A percentile compares a stretch with the other conserved stretches of the same genome.
Evolutionary conservation across 108 stramenopile species (phyloP).

Genomic region (Schizochytrium sp.): DNA sequence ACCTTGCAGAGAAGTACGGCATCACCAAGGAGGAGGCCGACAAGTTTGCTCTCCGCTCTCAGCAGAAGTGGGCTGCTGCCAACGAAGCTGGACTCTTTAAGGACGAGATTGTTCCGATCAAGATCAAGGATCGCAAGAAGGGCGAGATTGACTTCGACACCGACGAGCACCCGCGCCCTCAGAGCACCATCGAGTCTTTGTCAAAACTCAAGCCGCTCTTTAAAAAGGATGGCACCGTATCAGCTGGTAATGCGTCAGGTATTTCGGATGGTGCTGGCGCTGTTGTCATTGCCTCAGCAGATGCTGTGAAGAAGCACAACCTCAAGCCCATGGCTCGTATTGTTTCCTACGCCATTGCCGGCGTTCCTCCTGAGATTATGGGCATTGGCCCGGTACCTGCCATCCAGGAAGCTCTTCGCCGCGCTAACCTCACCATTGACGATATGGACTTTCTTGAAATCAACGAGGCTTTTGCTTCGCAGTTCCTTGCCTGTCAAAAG

Average conservation of each 20-base stretch:
- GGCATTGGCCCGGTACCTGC: slow-evolving; percentile 95
- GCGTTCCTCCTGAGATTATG: slow-evolving; percentile 77
- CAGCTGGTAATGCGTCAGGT: slow-evolving; percentile 93
- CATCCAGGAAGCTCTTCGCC: slow-evolving; percentile 85
- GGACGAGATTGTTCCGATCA: slow-evolving; percentile 91
- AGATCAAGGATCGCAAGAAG: slow-evolving; percentile 89
- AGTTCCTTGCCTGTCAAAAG: slow-evolving; percentile 93
- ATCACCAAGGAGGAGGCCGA: slow-evolving; percentile 80
- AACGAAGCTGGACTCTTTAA: slow-evolving; percentile 82
- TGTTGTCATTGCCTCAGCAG: slow-evolving; percentile 89
- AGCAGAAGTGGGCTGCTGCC: slow-evolving; percentile 62
- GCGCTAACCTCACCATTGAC: slow-evolving; percentile 83
- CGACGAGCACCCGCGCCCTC: slow-evolving; percentile 96
- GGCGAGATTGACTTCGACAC: slow-evolving; percentile 76
- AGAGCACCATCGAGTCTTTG: slow-evolving; percentile 87
- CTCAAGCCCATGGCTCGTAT: slow-evolving; percentile 83
- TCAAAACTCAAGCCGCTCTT: slow-evolving; percentile 89
- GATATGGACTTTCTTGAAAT: slow-evolving; percentile 97
- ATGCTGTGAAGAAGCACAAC: slow-evolving; percentile 84
- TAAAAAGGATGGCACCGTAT: slow-evolving; percentile 94
- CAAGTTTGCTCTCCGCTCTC: slow-evolving; percentile 56
- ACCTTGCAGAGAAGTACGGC: slow-evolving; percentile 89
- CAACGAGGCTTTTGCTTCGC: slow-evolving; percentile 99
- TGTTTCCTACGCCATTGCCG: slow-evolving; percentile 55
- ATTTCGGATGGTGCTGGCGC: slow-evolving; percentile 97